Evolutionary conservation across 2,329 filamentous ascomycete species (phyloP).

Genomic region (Neophaeococcomyces aloes): DNA sequence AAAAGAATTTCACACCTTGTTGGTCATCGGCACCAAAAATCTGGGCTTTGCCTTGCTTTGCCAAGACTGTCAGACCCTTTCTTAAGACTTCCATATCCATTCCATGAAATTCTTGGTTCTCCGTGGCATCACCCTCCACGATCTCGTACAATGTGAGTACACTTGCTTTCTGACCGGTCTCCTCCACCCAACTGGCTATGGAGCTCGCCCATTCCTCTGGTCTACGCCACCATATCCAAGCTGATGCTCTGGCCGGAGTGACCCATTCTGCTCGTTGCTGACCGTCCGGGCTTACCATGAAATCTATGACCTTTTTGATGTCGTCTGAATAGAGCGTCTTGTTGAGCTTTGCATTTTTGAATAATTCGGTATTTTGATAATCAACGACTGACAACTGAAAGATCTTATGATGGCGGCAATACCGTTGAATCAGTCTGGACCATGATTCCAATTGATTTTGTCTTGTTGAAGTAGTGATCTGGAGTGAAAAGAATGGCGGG

Average conservation of each 20-base stretch:
- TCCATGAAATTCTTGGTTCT: slow-evolving; percentile 64
- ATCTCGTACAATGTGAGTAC: slow-evolving; percentile 92
- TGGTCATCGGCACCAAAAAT: slow-evolving; percentile 84
- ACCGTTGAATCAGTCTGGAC: slow-evolving; percentile 72
- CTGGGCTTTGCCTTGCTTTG: slow-evolving; percentile 85
- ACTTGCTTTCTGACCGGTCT: slow-evolving; percentile 75
- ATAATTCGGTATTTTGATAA: slow-evolving; percentile 48
- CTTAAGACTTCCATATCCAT: slow-evolving; percentile 74
- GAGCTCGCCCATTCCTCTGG: slow-evolving; percentile 82
- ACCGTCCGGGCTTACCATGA: slow-evolving; percentile 45
- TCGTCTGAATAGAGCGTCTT: slow-evolving; percentile 42
- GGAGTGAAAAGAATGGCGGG: slow-evolving; percentile 45
- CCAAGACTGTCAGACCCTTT: slow-evolving; percentile 67
- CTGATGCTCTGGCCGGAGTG: slow-evolving; percentile 9
- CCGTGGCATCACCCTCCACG: slow-evolving; percentile 69
- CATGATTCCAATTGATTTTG: slow-evolving; percentile 60
- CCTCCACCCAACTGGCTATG: slow-evolving; percentile 72
- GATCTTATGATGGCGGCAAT: slow-evolving; percentile 67
- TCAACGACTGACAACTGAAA: slow-evolving; percentile 62
- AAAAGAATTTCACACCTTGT: slow-evolving; percentile 95
- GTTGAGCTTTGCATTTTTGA: slow-evolving; percentile 38
- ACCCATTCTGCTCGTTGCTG: slow-evolving; percentile 52
- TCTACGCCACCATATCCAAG: slow-evolving; percentile 53
- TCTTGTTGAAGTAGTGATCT: slow-evolving; percentile 36
- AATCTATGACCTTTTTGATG: slow-evolving; percentile 44